Percentiles rank a stretch among this genome's conserved stretches.
Evolutionary conservation across 148 eudicot species (phyloP).

Genomic region (Dianthus caryophyllus): DNA sequence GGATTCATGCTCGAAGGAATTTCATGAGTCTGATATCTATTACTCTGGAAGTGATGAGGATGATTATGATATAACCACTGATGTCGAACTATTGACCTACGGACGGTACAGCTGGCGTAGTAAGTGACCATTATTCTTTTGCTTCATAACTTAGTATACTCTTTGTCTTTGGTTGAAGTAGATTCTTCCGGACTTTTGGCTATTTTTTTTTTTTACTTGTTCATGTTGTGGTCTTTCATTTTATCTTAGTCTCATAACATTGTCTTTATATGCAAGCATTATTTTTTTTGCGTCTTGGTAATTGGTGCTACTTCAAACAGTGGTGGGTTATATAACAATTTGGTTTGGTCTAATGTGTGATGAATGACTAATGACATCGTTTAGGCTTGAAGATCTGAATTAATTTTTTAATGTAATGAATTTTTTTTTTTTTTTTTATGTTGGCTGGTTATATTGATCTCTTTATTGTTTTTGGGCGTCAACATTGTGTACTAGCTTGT

Average conservation of each 20-base stretch:
- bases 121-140: not conserved
- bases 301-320: not conserved
- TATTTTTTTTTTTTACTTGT: not conserved
- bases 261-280: not conserved
- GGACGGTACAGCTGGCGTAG: not conserved
- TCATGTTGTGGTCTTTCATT: constrained; percentile 3
- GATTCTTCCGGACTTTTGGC: not conserved
- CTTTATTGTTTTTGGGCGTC: not conserved
- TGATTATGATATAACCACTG: not conserved
- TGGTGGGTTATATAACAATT: not conserved
- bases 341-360: not conserved
- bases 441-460: not conserved
- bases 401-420: not conserved
- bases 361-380: not conserved
- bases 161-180: not conserved
- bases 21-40: not conserved
- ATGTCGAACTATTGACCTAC: not conserved
- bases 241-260: too few relatives aligned
- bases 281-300: not conserved
- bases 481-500: not conserved
- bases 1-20: not conserved
- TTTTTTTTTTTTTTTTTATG: not conserved
- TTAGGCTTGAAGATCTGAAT: not conserved
- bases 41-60: not conserved
- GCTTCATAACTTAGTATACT: not conserved